Base-by-base conservation (phyloP, 2,329 filamentous ascomycete species). In the Ascochyta viciae-villosae region DNA sequence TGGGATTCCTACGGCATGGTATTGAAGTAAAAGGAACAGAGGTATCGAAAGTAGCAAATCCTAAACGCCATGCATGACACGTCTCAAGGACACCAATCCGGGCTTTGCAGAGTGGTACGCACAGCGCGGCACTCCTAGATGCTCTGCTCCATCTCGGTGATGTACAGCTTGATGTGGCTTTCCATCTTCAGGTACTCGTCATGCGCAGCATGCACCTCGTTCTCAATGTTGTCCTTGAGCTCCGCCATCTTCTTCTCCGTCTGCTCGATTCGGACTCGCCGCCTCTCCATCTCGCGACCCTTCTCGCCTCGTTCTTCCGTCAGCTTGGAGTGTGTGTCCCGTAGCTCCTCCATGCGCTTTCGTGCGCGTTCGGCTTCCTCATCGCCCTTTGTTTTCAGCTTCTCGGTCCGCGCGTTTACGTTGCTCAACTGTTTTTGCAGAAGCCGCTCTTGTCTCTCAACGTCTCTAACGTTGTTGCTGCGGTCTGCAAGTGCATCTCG, bases 201-300 rank as follows among this genome's bases (percentile, higher is more conserved):
- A 67, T 96, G 87, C 1, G 95, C 92, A 52, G 86, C 87, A 72
- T 95, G 91, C 8, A 98, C 89, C 77, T 99, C 95, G 59, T 89
- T 93, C 73, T 98, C 94, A 61, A 99, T 96, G 68, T 95, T 96
- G 75, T 98, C 95, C 74, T 97, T 98, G 65, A 99, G 83, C 76
- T 99, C 95, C 43, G 90, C 87, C 94, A 98, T 99, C 93, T 98
- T 98, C 81, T 98, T 98, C 84, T 98, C 94, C 8, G 92, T 96
- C 80, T 97, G 92, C 78, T 99, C 95, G 62, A 99, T 98, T 58
- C 93, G 83, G n/a, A 97, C 91, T 65, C 91, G 87, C 67, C 93
- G 84, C 72, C 90, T 87, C 81, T 99, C 95, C 80, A 98, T 96
- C 71, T 98, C 94, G 54, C 91, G 89, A 31, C 89, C 89, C 78